Evolutionary conservation across 129 eudicot species (phyloP).

Genomic region (Escallonia rubra): DNA sequence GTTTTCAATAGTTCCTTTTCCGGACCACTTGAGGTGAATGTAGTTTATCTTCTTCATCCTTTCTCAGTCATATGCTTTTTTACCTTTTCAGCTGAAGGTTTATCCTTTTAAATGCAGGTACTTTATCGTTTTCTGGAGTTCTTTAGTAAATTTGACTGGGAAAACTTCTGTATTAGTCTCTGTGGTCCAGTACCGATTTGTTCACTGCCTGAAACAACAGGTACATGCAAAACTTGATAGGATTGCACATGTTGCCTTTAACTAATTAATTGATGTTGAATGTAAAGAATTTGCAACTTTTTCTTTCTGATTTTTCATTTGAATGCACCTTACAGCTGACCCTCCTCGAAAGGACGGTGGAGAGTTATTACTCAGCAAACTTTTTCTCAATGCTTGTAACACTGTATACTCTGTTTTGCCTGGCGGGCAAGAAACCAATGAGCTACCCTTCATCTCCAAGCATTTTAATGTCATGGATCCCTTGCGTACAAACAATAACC

Average conservation of each 20-base stretch:
- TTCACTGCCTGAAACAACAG: slow-evolving; percentile 30
- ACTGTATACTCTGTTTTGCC: slow-evolving; percentile 19
- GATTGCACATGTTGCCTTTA: no score
- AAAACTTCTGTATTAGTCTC: slow-evolving; percentile 31
- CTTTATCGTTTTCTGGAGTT: slow-evolving; percentile 31
- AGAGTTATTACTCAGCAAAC: slow-evolving; percentile 22
- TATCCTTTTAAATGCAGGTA: slow-evolving; percentile 9
- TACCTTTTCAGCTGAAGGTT: neutral
- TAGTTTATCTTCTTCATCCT: neutral
- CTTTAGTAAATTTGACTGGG: slow-evolving; percentile 39
- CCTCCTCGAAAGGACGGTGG: slow-evolving; percentile 27
- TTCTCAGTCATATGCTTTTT: neutral
- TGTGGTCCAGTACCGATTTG: slow-evolving; percentile 29
- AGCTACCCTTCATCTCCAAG: slow-evolving; percentile 18
- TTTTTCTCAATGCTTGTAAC: slow-evolving; percentile 20
- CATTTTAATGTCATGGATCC: slow-evolving; percentile 30
- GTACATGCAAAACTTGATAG: slow-evolving; percentile 5
- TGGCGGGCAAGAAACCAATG: slow-evolving; percentile 19
- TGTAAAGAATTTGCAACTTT: no score
- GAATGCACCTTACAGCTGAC: slow-evolving; percentile 13
- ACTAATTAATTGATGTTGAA: no score
- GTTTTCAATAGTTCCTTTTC: slow-evolving; percentile 28
- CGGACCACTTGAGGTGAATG: slow-evolving; percentile 35
- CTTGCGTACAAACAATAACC: slow-evolving; percentile 24
- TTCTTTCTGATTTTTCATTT: neutral